Conservation (phyloP, 176 grass and related monocot genomes). For the Elymus sibiricus region DNA sequence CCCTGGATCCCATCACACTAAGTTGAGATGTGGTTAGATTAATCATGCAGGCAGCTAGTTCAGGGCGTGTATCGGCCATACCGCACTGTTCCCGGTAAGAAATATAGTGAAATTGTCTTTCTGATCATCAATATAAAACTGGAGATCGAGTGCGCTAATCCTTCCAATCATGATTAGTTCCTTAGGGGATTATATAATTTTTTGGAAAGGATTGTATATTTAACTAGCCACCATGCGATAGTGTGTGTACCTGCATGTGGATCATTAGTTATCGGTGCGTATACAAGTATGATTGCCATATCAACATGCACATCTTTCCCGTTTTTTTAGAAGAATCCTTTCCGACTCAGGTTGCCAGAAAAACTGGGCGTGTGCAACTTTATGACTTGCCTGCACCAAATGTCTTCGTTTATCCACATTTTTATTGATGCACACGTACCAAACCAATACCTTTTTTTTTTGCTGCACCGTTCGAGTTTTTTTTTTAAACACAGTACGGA, state of each 20-base stretch:
- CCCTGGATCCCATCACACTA: neutral
- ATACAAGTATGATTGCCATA: constrained; percentile 6
- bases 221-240: neutral
- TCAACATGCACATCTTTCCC: neutral
- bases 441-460: no score
- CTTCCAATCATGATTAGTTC: constrained; percentile 1
- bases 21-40: neutral
- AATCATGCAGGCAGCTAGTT: neutral
- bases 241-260: neutral
- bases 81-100: no score
- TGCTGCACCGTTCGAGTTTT: no score
- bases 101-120: no score
- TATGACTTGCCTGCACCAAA: neutral
- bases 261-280: constrained; percentile 1
- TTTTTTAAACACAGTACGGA: no score
- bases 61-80: neutral
- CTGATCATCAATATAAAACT: neutral
- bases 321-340: neutral
- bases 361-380: neutral
- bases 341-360: neutral
- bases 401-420: no score
- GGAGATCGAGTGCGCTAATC: neutral
- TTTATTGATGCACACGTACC: no score
- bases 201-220: neutral
- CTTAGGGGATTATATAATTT: neutral